A percentile compares a stretch with the other conserved stretches of the same genome.
Conservation (phyloP, 106 monocot genomes). For the Dendrobium huoshanense region DNA sequence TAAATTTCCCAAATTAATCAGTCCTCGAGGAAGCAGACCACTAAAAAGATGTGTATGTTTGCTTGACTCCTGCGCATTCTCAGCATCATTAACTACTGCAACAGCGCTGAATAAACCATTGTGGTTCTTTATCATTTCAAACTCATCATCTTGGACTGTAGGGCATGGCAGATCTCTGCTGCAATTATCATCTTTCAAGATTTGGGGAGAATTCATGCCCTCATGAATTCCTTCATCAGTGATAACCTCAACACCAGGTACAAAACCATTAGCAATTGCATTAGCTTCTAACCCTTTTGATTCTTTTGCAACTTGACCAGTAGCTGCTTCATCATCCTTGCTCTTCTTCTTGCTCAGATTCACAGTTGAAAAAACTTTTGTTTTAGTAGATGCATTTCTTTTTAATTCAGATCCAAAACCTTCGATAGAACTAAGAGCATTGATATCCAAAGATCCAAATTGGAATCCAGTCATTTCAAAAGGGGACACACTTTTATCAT, state of each 20-base stretch:
- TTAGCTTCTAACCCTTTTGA: background rate
- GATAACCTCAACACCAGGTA: background rate
- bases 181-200: background rate
- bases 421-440: constrained; percentile 23
- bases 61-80: constrained; percentile 14
- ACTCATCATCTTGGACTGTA: constrained; percentile 10
- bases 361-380: background rate
- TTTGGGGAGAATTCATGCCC: background rate
- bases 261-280: background rate
- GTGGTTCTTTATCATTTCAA: constrained; percentile 14
- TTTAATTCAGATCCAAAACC: constrained; percentile 13
- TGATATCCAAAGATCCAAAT: constrained; percentile 69
- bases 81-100: constrained; percentile 2
- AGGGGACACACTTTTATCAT: constrained; percentile 19
- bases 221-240: background rate
- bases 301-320: constrained; percentile 2
- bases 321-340: background rate
- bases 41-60: constrained; percentile 11
- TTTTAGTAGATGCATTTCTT: background rate
- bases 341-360: background rate
- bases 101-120: constrained; percentile 11
- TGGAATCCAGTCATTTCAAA: constrained; percentile 32
- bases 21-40: constrained; percentile 65
- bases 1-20: constrained; percentile 85
- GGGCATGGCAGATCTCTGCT: background rate